Evolutionary conservation across 345 rosid species (phyloP), one percentile per base, ranked within the genome.

Genomic region (Salix udensis): DNA sequence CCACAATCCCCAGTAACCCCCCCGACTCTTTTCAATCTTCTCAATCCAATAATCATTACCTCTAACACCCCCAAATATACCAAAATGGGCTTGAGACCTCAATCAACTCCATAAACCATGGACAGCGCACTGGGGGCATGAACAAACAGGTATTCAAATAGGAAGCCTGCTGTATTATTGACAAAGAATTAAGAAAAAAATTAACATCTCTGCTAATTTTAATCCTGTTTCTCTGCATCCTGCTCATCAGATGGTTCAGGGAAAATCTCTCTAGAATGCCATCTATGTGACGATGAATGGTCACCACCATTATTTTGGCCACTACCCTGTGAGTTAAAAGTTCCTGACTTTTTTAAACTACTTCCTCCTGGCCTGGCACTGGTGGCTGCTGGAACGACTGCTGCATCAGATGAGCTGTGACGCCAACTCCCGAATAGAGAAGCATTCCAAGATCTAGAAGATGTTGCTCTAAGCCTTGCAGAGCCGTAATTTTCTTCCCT

Each of bases 351-450:
- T 76, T 89, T 95, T 37, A 91, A 80, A 81, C 97, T 89, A 73
- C 88, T 79, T 5, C 85, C 76, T 48, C 86, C 86, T 37, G 76
- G 88, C 80, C 78, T 81, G 30, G 78, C 36, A 11, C 77, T 58
- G 0, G 87, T 81, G 67, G 88, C 48, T 68, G 84, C 83, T 3
- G 89, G 90, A 65, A 83, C 74, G 48, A 67, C 89, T 2, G 88
- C 89, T 77, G 84, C 88, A 36, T 96, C 98, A 0, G 94, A 92
- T n/a, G 96, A 80, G 67, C 97, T 93, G 68, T 87, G 94, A 11
- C 97, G 92, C 99, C 98, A 96, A 78, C 98, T 96, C 46, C 99
- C 97, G 14, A 96, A 96, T 37, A 96, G 68, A 52, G 98, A 88
- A 48, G 96, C 97, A 48, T 90, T 94, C 99, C 99, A 96, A 4